A percentile compares a stretch with the other conserved stretches of the same genome.
These are phyloP conservation scores for Cystofilobasidium ferigula DNA, from an alignment of 768 basidiomycete species.

Conservation along the genomic window DNA sequence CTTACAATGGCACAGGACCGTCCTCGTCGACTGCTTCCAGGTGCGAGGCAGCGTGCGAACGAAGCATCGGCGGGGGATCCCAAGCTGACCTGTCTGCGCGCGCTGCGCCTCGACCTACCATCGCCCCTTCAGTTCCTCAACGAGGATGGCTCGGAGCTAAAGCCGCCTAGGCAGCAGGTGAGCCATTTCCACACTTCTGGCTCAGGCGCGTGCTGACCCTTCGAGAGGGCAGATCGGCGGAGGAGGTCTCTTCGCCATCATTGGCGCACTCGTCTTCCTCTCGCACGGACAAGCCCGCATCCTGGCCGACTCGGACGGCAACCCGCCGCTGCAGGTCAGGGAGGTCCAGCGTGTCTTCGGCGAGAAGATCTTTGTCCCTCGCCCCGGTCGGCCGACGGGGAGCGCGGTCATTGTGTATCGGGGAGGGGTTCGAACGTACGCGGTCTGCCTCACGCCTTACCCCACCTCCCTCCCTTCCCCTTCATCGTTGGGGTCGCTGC, in stretches of 20 bases:
- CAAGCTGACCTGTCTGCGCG: not conserved
- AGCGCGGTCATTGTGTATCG: conserved; percentile 8
- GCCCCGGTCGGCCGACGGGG: not conserved
- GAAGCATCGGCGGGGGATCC: not conserved
- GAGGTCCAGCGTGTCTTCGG: not conserved
- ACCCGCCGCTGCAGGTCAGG: not conserved
- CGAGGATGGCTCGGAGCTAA: not conserved
- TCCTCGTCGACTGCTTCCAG: conserved; percentile 17
- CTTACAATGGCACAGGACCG: not conserved
- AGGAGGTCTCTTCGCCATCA: conserved; percentile 16
- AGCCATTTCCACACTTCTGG: not conserved
- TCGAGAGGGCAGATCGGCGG: conserved; percentile 4
- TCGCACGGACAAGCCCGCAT: not conserved
- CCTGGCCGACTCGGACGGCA: conserved; percentile 20
- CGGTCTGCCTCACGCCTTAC: not conserved
- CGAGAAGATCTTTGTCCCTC: conserved; percentile 10
- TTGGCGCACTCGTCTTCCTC: conserved; percentile 12
- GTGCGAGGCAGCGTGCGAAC: not conserved
- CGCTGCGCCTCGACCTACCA: not conserved
- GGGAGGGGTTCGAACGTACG: not conserved
- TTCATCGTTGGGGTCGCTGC: too few relatives aligned
- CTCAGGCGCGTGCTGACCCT: not conserved
- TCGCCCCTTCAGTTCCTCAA: not conserved
- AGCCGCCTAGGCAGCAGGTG: not conserved
- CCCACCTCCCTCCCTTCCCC: too few relatives aligned